Evolutionary conservation across 2,329 filamentous ascomycete genomes (phyloP).

Genomic region (Colletotrichum orbiculare): DNA sequence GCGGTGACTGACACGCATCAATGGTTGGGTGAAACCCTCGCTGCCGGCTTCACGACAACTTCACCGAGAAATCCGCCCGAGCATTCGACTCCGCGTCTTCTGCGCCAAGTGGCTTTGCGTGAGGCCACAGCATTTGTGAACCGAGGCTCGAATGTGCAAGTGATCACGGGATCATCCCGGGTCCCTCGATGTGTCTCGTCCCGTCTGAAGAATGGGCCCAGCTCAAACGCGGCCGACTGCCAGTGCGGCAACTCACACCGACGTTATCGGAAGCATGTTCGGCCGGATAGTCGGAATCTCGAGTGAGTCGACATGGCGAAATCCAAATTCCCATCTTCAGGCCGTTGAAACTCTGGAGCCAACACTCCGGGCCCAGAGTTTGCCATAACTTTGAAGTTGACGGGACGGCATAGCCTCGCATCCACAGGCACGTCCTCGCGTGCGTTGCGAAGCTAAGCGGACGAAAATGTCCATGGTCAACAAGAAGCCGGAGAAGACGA

Average conservation of each 20-base stretch:
- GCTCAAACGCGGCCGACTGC: constrained; percentile 9
- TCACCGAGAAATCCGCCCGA: too few species aligned
- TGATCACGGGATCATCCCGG: constrained; percentile 9
- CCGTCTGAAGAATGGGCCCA: constrained; percentile 1
- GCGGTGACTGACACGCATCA: too few species aligned
- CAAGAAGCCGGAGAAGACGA: constrained; percentile 9
- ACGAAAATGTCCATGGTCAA: constrained; percentile 4
- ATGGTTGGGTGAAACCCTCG: too few species aligned
- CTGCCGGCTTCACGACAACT: too few species aligned
- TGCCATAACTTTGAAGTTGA: not conserved
- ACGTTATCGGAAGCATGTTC: not conserved
- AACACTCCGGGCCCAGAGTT: constrained; percentile 16
- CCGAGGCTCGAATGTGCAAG: constrained; percentile 12
- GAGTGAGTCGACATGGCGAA: constrained; percentile 11
- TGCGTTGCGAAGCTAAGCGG: not conserved
- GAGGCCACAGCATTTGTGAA: not conserved
- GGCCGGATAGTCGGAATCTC: not conserved
- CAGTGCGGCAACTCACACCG: not conserved
- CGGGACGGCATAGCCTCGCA: constrained; percentile 7
- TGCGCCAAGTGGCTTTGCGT: not conserved
- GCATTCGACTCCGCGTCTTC: too few species aligned
- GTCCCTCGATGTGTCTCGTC: not conserved
- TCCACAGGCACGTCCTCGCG: constrained; percentile 13
- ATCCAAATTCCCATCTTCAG: constrained; percentile 18
- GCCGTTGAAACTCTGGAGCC: constrained; percentile 29